phyloP scores from a whole-genome alignment of 2,329 filamentous ascomycete genomes.

The Ascochyta pisi region DNA sequence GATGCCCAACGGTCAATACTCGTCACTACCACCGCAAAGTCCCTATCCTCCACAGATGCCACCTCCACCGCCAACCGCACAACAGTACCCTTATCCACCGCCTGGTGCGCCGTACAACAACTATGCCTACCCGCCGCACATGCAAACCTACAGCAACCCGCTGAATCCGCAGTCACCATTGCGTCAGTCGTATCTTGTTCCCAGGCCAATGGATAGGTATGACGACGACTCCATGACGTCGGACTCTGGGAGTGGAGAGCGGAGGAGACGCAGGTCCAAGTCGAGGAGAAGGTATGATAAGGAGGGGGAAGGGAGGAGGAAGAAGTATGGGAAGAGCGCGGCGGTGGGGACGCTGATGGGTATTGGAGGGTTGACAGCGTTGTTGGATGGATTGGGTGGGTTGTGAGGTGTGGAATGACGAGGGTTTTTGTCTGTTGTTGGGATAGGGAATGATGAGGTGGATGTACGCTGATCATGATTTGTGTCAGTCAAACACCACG shows the following conservation, averaged over 20 bases:
- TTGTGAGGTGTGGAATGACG: conserved; percentile 13
- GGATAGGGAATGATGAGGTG: neutral
- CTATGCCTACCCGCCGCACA: conserved; percentile 7
- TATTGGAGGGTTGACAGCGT: conserved; percentile 47
- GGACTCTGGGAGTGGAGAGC: conserved; percentile 33
- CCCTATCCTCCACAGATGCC: conserved; percentile 10
- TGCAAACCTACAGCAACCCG: conserved; percentile 14
- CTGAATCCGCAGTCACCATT: conserved; percentile 25
- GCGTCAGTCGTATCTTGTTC: conserved; percentile 20
- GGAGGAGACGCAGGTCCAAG: conserved; percentile 25
- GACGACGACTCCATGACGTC: conserved; percentile 31
- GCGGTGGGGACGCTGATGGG: conserved; percentile 45
- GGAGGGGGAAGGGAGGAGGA: conserved; percentile 24
- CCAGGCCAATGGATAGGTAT: conserved; percentile 14
- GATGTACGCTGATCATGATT: too few relatives aligned
- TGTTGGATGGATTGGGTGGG: conserved; percentile 45
- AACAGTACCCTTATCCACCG: conserved; percentile 9
- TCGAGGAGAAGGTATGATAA: conserved; percentile 15
- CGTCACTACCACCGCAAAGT: conserved; percentile 11
- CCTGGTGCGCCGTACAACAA: conserved; percentile 10
- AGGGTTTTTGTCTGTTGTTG: neutral
- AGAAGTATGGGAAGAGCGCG: conserved; percentile 32
- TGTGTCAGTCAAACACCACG: too few relatives aligned
- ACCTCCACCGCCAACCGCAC: neutral
- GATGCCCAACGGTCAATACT: conserved; percentile 10